Percentiles rank a stretch among this genome's conserved stretches.
Evolutionary conservation across 352 stramenopile species (phyloP).

Genomic region (Globisporangium polare): DNA sequence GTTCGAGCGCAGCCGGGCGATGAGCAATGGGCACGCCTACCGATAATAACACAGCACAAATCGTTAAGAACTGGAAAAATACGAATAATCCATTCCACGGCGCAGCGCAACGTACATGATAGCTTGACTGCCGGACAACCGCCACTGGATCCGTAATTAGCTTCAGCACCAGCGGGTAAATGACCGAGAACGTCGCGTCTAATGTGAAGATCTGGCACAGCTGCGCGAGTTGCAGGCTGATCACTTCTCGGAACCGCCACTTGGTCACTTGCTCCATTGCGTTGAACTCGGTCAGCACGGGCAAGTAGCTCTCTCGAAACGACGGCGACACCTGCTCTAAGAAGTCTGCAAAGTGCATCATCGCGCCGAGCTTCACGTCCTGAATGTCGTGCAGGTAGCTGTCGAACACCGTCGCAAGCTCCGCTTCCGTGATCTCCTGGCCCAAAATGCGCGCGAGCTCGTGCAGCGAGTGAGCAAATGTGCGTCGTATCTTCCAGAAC

Average conservation of each 20-base stretch:
- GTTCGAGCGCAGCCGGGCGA: conserved; percentile 42
- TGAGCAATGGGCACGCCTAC: conserved; percentile 61
- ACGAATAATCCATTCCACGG: neutral
- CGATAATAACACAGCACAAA: neutral
- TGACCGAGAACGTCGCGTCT: conserved; percentile 66
- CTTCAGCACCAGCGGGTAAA: conserved; percentile 74
- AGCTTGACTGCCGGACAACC: conserved; percentile 68
- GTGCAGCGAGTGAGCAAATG: conserved; percentile 91
- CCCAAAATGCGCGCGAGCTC: conserved; percentile 83
- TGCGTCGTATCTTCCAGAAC: conserved; percentile 89
- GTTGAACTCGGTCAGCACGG: conserved; percentile 66
- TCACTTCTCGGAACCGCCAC: conserved; percentile 75
- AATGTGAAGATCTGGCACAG: conserved; percentile 69
- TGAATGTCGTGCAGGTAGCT: conserved; percentile 79
- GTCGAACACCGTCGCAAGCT: conserved; percentile 81
- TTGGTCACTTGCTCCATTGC: conserved; percentile 73
- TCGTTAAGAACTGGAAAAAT: neutral
- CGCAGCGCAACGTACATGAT: conserved; percentile 25
- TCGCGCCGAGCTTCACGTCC: conserved; percentile 77
- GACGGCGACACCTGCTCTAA: conserved; percentile 62
- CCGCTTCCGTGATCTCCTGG: conserved; percentile 68
- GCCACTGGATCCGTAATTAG: conserved; percentile 74
- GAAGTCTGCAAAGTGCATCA: conserved; percentile 87
- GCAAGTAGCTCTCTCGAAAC: conserved; percentile 77
- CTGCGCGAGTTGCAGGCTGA: conserved; percentile 71